These are phyloP conservation scores for Fusarium kyushuense DNA, from an alignment of 2,329 filamentous ascomycete species.

Conservation along the genomic window DNA sequence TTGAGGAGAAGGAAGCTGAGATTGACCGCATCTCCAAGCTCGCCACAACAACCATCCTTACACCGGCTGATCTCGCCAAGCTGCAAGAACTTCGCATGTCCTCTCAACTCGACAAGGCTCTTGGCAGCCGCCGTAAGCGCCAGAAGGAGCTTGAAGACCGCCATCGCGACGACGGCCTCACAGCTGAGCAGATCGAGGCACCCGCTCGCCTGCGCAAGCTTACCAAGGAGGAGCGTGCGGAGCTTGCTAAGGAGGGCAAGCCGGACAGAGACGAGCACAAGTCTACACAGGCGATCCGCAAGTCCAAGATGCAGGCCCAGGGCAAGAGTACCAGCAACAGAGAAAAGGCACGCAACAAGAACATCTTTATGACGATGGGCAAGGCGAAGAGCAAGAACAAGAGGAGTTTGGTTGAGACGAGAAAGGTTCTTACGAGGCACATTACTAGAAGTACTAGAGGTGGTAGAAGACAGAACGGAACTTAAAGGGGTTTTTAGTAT, in stretches of 20 bases:
- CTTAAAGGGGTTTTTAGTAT: slow-evolving; percentile 34
- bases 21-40: slow-evolving; percentile 73
- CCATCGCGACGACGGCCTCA: slow-evolving; percentile 88
- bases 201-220: slow-evolving; percentile 83
- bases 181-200: slow-evolving; percentile 91
- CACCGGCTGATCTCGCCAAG: slow-evolving; percentile 95
- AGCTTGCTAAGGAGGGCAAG: slow-evolving; percentile 84
- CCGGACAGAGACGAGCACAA: slow-evolving; percentile 83
- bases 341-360: slow-evolving; percentile 97
- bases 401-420: slow-evolving; percentile 88
- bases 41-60: slow-evolving; percentile 93
- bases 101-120: slow-evolving; percentile 75
- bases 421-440: slow-evolving; percentile 83
- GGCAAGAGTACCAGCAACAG: slow-evolving; percentile 98
- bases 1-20: slow-evolving; percentile 57
- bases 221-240: slow-evolving; percentile 90
- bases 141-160: slow-evolving; percentile 63
- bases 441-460: slow-evolving; percentile 86
- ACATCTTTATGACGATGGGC: slow-evolving; percentile 97
- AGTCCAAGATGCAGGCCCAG: slow-evolving; percentile 86
- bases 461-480: slow-evolving; percentile 80
- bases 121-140: slow-evolving; percentile 61
- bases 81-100: slow-evolving; percentile 86
- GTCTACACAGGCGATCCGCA: slow-evolving; percentile 83
- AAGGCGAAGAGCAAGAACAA: slow-evolving; percentile 97